These are phyloP conservation scores for Raphanus raphanistrum DNA, from an alignment of 345 rosid species.

Conservation along the genomic window DNA sequence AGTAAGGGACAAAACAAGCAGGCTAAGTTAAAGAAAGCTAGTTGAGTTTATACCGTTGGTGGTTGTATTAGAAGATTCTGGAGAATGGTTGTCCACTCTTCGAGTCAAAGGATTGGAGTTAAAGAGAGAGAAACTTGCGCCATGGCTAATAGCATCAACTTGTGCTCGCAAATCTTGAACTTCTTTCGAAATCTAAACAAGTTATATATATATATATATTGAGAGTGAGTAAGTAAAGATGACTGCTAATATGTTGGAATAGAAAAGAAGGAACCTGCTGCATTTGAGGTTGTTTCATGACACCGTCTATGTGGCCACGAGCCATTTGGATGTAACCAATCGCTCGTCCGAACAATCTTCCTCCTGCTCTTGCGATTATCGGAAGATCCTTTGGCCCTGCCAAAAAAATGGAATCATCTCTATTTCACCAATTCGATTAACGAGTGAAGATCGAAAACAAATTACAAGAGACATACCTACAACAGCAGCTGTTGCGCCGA, in stretches of 20 bases:
- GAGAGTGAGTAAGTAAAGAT: background rate
- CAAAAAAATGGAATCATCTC: constrained; percentile 1
- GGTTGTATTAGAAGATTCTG: constrained; percentile 37
- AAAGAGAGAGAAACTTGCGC: constrained; percentile 65
- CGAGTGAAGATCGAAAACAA: background rate
- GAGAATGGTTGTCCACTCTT: constrained; percentile 52
- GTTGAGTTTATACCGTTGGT: constrained; percentile 42
- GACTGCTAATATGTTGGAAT: background rate
- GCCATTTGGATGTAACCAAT: constrained; percentile 80
- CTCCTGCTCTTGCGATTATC: constrained; percentile 67
- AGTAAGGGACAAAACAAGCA: background rate
- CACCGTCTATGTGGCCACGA: constrained; percentile 80
- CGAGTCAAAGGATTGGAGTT: constrained; percentile 75
- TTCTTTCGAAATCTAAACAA: constrained; percentile 73
- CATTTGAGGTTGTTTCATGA: constrained; percentile 89
- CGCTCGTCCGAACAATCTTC: constrained; percentile 77
- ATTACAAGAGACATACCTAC: constrained; percentile 46
- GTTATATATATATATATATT: background rate
- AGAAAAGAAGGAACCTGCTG: constrained; percentile 57
- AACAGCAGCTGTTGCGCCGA: constrained; percentile 68
- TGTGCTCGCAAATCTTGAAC: constrained; percentile 86
- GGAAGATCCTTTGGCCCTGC: constrained; percentile 88
- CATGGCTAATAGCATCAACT: constrained; percentile 82
- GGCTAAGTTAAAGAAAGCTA: background rate
- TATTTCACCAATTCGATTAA: background rate